A percentile compares a stretch with the other conserved stretches of the same genome.
Conservation (phyloP, 1,139 yeast species). For the Yamadazyma triangularis region DNA sequence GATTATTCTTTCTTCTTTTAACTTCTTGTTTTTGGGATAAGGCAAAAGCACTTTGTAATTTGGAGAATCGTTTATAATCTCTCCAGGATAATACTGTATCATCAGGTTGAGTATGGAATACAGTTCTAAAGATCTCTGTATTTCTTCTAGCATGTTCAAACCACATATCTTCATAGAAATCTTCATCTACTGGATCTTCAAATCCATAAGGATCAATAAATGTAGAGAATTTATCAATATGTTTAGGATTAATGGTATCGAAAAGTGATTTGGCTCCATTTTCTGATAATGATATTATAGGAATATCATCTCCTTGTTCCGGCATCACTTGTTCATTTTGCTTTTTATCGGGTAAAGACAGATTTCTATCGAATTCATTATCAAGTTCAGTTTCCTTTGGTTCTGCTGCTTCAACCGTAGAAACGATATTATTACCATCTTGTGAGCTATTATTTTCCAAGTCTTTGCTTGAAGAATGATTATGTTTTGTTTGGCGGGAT, state of each 20-base stretch:
- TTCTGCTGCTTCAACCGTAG: constrained; percentile 5
- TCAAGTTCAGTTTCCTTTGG: constrained; percentile 2
- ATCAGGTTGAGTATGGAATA: constrained; percentile 95
- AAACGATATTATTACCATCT: constrained; percentile 3
- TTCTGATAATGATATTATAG: constrained; percentile 45
- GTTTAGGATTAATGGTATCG: constrained; percentile 28
- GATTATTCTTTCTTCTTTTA: constrained; percentile 20
- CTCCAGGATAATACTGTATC: constrained; percentile 84
- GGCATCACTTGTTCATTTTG: constrained; percentile 6
- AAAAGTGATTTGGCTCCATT: constrained; percentile 43
- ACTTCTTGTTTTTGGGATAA: constrained; percentile 45
- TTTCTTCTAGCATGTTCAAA: constrained; percentile 78
- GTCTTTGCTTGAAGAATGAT: too few relatives aligned
- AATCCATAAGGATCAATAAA: constrained; percentile 85
- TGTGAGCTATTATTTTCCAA: too few relatives aligned
- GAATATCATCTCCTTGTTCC: constrained; percentile 29
- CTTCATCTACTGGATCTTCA: constrained; percentile 76
- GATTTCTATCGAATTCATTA: constrained; percentile 3
- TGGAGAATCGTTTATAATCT: constrained; percentile 72
- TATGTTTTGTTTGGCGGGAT: background rate
- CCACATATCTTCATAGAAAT: constrained; percentile 88
- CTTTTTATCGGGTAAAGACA: constrained; percentile 1
- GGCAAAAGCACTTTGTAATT: constrained; percentile 52
- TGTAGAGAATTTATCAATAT: constrained; percentile 28
- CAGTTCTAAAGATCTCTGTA: constrained; percentile 73